phyloP scores from a whole-genome alignment of 371 early-diverging fungal genomes.

The Mortierella sp. region DNA sequence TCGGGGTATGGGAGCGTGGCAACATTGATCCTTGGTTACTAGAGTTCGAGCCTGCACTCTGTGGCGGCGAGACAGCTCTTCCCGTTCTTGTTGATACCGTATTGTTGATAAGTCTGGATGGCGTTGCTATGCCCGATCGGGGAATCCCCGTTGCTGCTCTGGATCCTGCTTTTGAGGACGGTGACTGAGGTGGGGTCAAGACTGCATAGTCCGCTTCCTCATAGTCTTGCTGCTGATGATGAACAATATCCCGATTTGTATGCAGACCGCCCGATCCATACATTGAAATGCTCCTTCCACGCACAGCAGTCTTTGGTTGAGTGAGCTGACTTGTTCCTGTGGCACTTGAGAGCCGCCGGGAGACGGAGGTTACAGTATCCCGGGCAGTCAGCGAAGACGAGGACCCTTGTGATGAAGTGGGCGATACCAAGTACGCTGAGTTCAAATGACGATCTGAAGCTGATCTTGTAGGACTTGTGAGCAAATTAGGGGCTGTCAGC shows the following conservation, averaged over 20 bases:
- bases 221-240: constrained; percentile 8
- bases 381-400: constrained; percentile 2
- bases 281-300: constrained; percentile 28
- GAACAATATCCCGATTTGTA: background rate
- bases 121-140: constrained; percentile 17
- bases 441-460: constrained; percentile 12
- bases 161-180: constrained; percentile 24
- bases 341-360: constrained; percentile 20
- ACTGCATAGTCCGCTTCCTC: constrained; percentile 23
- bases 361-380: constrained; percentile 7
- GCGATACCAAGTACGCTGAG: constrained; percentile 23
- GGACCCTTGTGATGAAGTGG: constrained; percentile 32
- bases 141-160: constrained; percentile 13
- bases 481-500: background rate
- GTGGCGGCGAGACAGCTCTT: constrained; percentile 22
- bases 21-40: constrained; percentile 6
- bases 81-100: constrained; percentile 18
- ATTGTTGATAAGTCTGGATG: constrained; percentile 21
- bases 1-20: constrained; percentile 31
- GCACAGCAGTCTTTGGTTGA: constrained; percentile 2
- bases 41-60: constrained; percentile 25
- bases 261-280: constrained; percentile 13
- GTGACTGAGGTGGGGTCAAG: constrained; percentile 41
- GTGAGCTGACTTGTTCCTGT: constrained; percentile 17
- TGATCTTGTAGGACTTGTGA: constrained; percentile 19